Base-by-base conservation (phyloP, 2,329 filamentous ascomycete genomes). In the Penicillium corylophilum region DNA sequence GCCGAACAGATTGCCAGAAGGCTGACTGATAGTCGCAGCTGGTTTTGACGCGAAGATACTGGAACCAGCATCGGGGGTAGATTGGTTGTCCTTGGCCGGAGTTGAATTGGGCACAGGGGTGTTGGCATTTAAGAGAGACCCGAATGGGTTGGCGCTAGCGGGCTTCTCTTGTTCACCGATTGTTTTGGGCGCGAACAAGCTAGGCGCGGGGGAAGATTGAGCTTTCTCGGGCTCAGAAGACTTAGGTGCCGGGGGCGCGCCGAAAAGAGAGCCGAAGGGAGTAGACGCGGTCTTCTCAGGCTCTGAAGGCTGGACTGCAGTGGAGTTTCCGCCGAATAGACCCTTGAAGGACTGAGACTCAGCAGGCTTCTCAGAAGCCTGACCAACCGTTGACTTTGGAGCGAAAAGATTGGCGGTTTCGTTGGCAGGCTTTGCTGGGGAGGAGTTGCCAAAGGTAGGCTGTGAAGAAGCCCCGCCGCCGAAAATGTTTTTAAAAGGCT, bases 91-190 rank as follows among this genome's bases (percentile, higher is more conserved):
- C 6, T 23, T 16, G 10, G 24, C 13, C 29, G 44, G 31, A 15
- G 47, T 16, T 8, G 46, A 15, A 20, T 44, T 52, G 15, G 47
- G 36, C 2, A 36, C n/a, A 2, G 46, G 16, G 42, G 55, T 22
- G 20, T 40, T 24, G 4, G 35, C 55, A 38, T 59, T 64, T 50
- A 73, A 72, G 46, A 74, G 65, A 44, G 61, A 54, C 1, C 44
- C 47, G 23, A 50, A 56, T 5, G 45, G 47, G 33, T 59, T 18
- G 7, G 26, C 7, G 4, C 38, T 28, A 4, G 48, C 24, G 23
- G 35, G 42, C 28, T 45, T 50, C 7, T 23, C 35, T 13, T 43
- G 47, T 10, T 28, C 26, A 18, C 6, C 24, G 3, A 35, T 5
- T 22, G 40, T 2, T 9, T 38, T 45, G 23, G 42, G 20, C 8